These are phyloP conservation scores for Mortierella hygrophila DNA, from an alignment of 192 early-diverging fungal species.

Conservation along the genomic window DNA sequence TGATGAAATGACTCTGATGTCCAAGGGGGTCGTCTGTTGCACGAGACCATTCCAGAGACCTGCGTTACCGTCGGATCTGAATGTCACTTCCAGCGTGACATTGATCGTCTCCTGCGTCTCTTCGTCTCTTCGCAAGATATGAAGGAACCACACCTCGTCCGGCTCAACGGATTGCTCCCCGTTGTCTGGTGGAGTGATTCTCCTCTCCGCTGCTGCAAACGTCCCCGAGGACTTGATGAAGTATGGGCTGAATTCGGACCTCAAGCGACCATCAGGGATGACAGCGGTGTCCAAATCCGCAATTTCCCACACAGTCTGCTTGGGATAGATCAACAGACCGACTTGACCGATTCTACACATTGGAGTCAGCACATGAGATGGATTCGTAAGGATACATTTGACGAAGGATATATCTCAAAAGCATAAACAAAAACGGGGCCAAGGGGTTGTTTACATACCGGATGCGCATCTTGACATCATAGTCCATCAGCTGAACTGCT, in stretches of 20 bases:
- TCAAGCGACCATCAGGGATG: constrained; percentile 23
- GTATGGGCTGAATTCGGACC: constrained; percentile 35
- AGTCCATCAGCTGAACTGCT: constrained; percentile 26
- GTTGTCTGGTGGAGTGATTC: constrained; percentile 11
- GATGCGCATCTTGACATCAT: constrained; percentile 45
- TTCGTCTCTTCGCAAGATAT: constrained; percentile 15
- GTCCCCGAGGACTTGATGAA: constrained; percentile 8
- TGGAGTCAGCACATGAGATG: no score
- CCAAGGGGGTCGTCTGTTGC: constrained; percentile 26
- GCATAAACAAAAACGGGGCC: not conserved
- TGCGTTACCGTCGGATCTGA: constrained; percentile 32
- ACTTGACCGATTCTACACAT: constrained; percentile 33
- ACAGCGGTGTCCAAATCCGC: constrained; percentile 18
- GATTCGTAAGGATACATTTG: not conserved
- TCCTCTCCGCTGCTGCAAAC: not conserved
- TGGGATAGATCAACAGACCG: constrained; percentile 15
- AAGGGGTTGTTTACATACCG: constrained; percentile 6
- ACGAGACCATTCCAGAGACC: constrained; percentile 47
- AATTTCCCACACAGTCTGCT: not conserved
- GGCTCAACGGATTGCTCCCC: not conserved
- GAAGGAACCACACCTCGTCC: constrained; percentile 24
- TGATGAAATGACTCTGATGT: constrained; percentile 33
- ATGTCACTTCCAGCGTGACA: constrained; percentile 36
- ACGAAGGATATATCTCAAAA: not conserved
- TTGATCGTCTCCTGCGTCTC: not conserved